A percentile compares a stretch with the other conserved stretches of the same genome.
Evolutionary conservation across 305 asterid species (phyloP).

Genomic region (Rubia peregrina): DNA sequence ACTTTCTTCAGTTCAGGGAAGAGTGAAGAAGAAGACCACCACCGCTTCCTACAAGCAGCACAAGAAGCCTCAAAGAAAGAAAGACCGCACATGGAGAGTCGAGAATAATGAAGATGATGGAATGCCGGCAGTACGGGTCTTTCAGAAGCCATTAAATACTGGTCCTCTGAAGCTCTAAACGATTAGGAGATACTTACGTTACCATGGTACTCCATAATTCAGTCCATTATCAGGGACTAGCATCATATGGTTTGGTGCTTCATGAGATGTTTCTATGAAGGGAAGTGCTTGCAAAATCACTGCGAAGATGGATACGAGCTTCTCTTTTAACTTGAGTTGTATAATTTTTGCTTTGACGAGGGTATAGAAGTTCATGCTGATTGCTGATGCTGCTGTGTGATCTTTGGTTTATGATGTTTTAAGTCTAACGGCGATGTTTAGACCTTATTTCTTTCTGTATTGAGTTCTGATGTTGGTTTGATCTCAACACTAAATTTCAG

Average conservation of each 20-base stretch:
- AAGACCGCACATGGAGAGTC: conserved; percentile 84
- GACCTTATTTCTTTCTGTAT: no score
- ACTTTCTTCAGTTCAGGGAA: conserved; percentile 29
- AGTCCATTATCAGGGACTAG: background rate
- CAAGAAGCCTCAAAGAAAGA: conserved; percentile 78
- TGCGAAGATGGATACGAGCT: background rate
- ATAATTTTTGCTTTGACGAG: no score
- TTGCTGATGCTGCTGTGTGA: no score
- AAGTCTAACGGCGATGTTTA: no score
- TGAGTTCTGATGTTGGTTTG: no score
- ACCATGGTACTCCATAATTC: background rate
- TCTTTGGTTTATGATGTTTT: no score
- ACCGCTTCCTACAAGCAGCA: conserved; percentile 71
- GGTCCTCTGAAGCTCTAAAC: conserved; percentile 36
- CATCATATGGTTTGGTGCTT: background rate
- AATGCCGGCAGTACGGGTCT: conserved; percentile 71
- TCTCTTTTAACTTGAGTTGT: background rate
- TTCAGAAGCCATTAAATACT: conserved; percentile 57
- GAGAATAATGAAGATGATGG: conserved; percentile 55
- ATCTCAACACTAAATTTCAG: no score
- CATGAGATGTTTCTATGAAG: background rate
- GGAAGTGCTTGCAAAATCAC: background rate
- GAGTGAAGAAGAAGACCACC: conserved; percentile 32
- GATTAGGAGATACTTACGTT: background rate
- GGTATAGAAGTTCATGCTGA: no score